Conservation (phyloP, 1,284 basidiomycete species). For the Stygiomarasmius scandens region DNA sequence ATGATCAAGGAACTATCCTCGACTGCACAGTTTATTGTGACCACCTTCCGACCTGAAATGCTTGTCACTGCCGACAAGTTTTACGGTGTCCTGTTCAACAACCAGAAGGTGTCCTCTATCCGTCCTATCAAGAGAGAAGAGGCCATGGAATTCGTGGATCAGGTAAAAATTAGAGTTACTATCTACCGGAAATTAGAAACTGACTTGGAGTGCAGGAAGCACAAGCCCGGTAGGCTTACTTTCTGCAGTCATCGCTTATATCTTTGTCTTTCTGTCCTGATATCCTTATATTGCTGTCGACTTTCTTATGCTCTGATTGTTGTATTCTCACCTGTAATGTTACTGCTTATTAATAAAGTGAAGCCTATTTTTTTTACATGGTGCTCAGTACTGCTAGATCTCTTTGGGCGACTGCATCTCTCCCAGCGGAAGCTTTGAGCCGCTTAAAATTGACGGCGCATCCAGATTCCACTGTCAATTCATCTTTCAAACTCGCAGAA, state of each 20-base stretch:
- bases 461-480: conserved; percentile 7
- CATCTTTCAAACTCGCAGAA: conserved; percentile 21
- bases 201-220: conserved; percentile 15
- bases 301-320: background rate
- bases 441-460: conserved; percentile 2
- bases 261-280: background rate
- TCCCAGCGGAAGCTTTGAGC: conserved; percentile 3
- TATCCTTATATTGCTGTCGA: conserved; percentile 1
- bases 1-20: conserved; percentile 93
- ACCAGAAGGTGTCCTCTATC: conserved; percentile 91
- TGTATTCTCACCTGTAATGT: background rate
- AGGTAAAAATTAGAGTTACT: conserved; percentile 41
- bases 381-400: background rate
- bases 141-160: conserved; percentile 88
- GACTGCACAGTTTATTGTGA: conserved; percentile 96
- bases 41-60: conserved; percentile 98
- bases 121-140: conserved; percentile 82
- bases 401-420: conserved; percentile 10
- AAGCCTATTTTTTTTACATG: background rate
- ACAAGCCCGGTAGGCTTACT: conserved; percentile 13
- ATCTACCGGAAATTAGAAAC: background rate
- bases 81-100: conserved; percentile 99
- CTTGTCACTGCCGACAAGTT: conserved; percentile 93
- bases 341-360: background rate
- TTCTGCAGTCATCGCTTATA: too few species aligned